Evolutionary conservation across 2,329 filamentous ascomycete genomes (phyloP), one percentile per base, ranked within the genome.

Genomic region (Bipolaris oryzae): DNA sequence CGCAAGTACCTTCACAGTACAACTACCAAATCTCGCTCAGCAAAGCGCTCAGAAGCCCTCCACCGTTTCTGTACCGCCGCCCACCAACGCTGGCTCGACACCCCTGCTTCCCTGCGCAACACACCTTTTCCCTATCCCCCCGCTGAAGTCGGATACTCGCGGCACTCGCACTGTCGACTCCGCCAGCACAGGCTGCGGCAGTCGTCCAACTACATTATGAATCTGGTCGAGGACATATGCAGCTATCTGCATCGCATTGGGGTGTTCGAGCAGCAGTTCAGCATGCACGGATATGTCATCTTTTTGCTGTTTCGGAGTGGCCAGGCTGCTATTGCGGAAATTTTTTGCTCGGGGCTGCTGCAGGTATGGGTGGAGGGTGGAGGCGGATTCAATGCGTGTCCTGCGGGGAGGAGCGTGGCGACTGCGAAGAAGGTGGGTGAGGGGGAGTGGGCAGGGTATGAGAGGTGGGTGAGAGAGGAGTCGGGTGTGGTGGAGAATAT

Each of bases 131-230:
- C n/a, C 0, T 66, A 62, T 42, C 64, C 70, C 7, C 68, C 65
- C 0, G 50, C 55, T 1, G 71, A 74, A 43, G 69, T 68, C 33
- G 69, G 70, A 15, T 74, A 73, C 50, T 63, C 68, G 0, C 45
- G 53, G 5, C 37, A 67, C n/a, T 61, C 69, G 0, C 66, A 62
- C 6, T 18, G n/a, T 1, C 55, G 70, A 0, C 50, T 74, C 0
- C 51, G 57, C 4, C 64, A 72, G 35, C 71, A 74, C 42, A 66
- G 70, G 1, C 23, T 53, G 1, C 67, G 57, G 7, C 47, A 56
- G 4, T 67, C 63, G 0, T 72, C 66, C 3, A 73, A 73, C 38
- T 68, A 69, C 18, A 41, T 72, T 10, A 73, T 73, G 70, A 73
- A 73, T 13, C 65, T 74, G 0, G 60, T 69, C 0, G 67, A 72